Evolutionary conservation across 805 yeast species (phyloP), one percentile per base, ranked within the genome.

Genomic region (Wickerhamomyces sydowiorum): DNA sequence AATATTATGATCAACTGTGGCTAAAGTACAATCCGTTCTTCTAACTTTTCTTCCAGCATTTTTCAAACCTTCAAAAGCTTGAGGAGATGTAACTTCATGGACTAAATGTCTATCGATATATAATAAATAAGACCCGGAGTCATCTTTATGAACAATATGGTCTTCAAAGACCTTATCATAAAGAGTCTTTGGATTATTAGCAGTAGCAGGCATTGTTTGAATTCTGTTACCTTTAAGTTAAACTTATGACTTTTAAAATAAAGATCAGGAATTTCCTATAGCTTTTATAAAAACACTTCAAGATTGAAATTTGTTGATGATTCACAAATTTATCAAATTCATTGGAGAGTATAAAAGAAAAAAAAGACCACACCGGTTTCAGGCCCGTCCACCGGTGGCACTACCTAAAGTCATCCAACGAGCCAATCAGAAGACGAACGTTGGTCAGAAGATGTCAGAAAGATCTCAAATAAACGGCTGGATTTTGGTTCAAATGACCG

Each of bases 51-150:
- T 82, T 37, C 84, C 86, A 14, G 97, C 96, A 57, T 80, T 84
- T 49, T 73, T 76, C 56, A 93, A 76, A 39, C 99, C 99, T 69
- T 93, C 99, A 60, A 93, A 93, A 10, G 99, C 99, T 67, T 93
- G 99, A 28, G 99, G 99, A 23, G 98, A 91, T 2, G 99, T 93
- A 40, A 93, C 99, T 69, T 93, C 99, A 65, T 93, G 99, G 39
- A 93, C 96, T 53, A 93, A 73, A 66, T 93, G 99, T 68, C 99
- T 86, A 68, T 93, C 99, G 46, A 93, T 91, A 66, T 87, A 93
- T 47, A 93, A 67, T 48, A 93, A 73, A 60, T 76, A 83, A 18
- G 96, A 89, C 22, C 95, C 95, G 28, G 87, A 78, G 41, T 86
- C 91, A 54, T 88, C 96, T 59, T 79, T 73, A 67, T 89, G 90